Evolutionary conservation across 345 rosid species (phyloP), one percentile per base, ranked within the genome.

Genomic region (Eucalyptus erythrocorys): DNA sequence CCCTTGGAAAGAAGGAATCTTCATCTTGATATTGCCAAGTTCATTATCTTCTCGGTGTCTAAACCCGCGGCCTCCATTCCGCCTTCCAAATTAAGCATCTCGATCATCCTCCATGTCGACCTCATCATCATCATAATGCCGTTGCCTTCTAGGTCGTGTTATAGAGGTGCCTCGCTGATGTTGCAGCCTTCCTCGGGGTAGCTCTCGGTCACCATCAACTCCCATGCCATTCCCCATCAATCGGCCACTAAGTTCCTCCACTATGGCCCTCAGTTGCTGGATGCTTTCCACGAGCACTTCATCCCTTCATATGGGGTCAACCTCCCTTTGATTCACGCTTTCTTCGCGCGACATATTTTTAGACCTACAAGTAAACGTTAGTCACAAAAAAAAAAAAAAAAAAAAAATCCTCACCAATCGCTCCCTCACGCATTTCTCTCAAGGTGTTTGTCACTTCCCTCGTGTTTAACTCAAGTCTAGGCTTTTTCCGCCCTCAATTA

Each of bases 81-180:
- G 8, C 30, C 30, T 55, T 26, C 6, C 30, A 55, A 24, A 55
- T 26, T 0, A 3, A 22, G 30, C 30, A 55, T 55, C 61, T 24
- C 6, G 1, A 22, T 55, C 61, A 22, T 55, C 13, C 13, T 55
- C 0, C 6, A 24, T 55, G 27, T 55, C 0, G 4, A 0, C 26
- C 1, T 21, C 12, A 55, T 55, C 59, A 55, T 55, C 12, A 55
- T 55, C 59, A 55, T 8, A 55, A 21, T 22, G 59, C 0, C 1
- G 3, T 0, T 55, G 3, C 59, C 27, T 21, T 55, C 59, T 55
- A 55, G 24, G 12, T 55, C 9, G 6, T 55, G 59, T 22, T 22
- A 27, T 55, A 22, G 27, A 22, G 10, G 24, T 12, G 0, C 22
- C 59, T 55, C 59, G 1, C 1, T 55, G 0, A 55, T 55, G 24